Percentiles rank a stretch among this genome's conserved stretches.
These are phyloP conservation scores for Didymella pomorum DNA, from an alignment of 2,329 filamentous ascomycete species.

Conservation along the genomic window DNA sequence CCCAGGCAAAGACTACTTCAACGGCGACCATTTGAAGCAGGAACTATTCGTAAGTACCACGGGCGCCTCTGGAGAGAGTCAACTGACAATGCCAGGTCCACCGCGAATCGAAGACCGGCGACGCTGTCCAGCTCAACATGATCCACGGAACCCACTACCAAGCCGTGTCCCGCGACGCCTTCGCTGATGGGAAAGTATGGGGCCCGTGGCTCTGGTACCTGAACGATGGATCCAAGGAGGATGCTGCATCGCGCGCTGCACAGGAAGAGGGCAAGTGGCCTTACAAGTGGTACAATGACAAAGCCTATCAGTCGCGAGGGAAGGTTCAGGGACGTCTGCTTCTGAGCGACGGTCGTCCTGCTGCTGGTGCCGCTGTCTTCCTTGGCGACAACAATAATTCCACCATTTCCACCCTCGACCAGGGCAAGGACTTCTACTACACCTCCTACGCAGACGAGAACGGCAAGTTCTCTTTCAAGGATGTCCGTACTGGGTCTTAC, in stretches of 20 bases:
- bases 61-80: too few species aligned
- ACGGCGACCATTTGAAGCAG: constrained; percentile 62
- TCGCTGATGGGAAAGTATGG: constrained; percentile 50
- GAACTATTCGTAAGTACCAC: constrained; percentile 58
- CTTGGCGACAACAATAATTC: constrained; percentile 59
- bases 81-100: constrained; percentile 50
- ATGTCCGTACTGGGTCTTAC: constrained; percentile 57
- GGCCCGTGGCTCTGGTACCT: constrained; percentile 53
- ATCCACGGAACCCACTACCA: constrained; percentile 59
- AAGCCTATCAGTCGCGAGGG: constrained; percentile 59
- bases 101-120: constrained; percentile 60
- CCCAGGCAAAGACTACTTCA: constrained; percentile 61
- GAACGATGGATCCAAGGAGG: constrained; percentile 58
- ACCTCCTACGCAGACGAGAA: constrained; percentile 55
- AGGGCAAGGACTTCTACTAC: constrained; percentile 61
- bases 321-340: constrained; percentile 55
- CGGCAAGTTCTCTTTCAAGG: constrained; percentile 55
- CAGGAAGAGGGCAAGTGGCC: constrained; percentile 58
- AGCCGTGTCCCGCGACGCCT: constrained; percentile 40
- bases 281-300: constrained; percentile 59
- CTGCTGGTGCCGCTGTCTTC: constrained; percentile 59
- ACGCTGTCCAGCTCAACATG: constrained; percentile 63
- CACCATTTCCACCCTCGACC: constrained; percentile 57
- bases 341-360: constrained; percentile 59
- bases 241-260: constrained; percentile 53